These are phyloP conservation scores for Xylaria grammica DNA, from an alignment of 495 filamentous ascomycete species.

Conservation along the genomic window DNA sequence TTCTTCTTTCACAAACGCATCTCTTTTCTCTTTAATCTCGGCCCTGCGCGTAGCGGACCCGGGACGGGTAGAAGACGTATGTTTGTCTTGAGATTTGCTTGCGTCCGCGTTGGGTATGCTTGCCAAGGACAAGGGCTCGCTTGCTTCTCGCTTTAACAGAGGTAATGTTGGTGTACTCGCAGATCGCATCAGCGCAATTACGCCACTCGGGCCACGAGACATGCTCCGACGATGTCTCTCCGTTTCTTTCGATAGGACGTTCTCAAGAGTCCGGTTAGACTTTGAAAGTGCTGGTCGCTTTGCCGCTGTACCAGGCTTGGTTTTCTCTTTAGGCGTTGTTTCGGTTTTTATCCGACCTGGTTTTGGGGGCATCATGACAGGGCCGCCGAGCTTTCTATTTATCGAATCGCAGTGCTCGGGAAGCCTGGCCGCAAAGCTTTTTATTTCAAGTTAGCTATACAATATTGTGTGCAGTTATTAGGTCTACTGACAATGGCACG, in stretches of 20 bases:
- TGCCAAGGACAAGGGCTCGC: constrained; percentile 60
- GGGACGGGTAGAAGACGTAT: constrained; percentile 13
- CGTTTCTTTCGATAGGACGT: constrained; percentile 73
- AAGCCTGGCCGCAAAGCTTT: constrained; percentile 78
- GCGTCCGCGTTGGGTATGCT: constrained; percentile 54
- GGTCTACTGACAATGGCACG: constrained; percentile 75
- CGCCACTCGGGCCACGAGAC: constrained; percentile 55
- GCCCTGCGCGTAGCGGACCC: constrained; percentile 32
- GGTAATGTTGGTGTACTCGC: constrained; percentile 66
- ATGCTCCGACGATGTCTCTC: constrained; percentile 52
- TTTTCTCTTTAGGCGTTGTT: constrained; percentile 38
- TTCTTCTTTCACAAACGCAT: constrained; percentile 78
- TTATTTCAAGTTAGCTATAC: constrained; percentile 27
- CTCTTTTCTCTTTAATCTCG: constrained; percentile 72
- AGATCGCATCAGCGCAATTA: constrained; percentile 69
- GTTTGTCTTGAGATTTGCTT: constrained; percentile 43
- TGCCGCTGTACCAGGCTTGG: constrained; percentile 60
- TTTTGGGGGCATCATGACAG: constrained; percentile 65
- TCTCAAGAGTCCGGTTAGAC: constrained; percentile 62
- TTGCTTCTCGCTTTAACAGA: constrained; percentile 67
- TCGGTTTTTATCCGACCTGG: constrained; percentile 48
- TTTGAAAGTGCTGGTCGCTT: constrained; percentile 57
- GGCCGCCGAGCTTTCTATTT: constrained; percentile 86
- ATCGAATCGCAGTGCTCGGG: constrained; percentile 80
- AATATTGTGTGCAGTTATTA: not conserved